Percentiles rank a stretch among this genome's conserved stretches.
These are phyloP conservation scores for Drosera capensis DNA, from an alignment of 148 eudicot species.

Conservation along the genomic window DNA sequence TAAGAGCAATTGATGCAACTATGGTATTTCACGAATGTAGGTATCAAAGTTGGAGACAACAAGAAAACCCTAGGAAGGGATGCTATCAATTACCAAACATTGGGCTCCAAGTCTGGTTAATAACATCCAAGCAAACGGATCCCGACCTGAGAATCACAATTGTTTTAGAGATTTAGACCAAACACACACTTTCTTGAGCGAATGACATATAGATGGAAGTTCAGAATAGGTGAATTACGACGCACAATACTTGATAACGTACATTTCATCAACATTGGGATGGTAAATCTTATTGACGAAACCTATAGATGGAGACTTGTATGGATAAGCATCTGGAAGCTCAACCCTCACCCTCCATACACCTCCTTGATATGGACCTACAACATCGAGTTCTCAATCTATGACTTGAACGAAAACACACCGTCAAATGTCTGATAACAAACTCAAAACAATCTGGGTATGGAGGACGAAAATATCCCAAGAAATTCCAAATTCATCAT, in stretches of 20 bases:
- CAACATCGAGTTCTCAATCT: constrained; percentile 10
- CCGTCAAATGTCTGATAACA: background rate
- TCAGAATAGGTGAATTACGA: background rate
- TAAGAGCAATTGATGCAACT: constrained; percentile 5
- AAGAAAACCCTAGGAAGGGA: background rate
- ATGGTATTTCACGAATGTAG: background rate
- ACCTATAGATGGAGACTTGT: constrained; percentile 80
- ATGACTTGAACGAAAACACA: background rate
- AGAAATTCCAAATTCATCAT: background rate
- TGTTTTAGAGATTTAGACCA: constrained; percentile 1
- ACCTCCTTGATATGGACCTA: constrained; percentile 90
- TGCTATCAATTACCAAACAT: constrained; percentile 55
- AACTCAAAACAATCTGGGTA: background rate
- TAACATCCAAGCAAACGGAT: constrained; percentile 85
- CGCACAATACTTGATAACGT: constrained; percentile 13
- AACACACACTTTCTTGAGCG: background rate
- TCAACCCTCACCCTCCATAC: constrained; percentile 85
- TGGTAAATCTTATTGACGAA: constrained; percentile 86
- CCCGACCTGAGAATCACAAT: constrained; percentile 55
- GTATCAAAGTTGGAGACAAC: background rate
- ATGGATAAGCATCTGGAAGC: constrained; percentile 93
- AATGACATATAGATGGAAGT: background rate
- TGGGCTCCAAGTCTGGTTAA: constrained; percentile 92
- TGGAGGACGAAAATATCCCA: background rate
- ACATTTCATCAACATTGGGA: constrained; percentile 92